phyloP scores from a whole-genome alignment of 371 early-diverging fungal genomes.

The Mortierella sp. region DNA sequence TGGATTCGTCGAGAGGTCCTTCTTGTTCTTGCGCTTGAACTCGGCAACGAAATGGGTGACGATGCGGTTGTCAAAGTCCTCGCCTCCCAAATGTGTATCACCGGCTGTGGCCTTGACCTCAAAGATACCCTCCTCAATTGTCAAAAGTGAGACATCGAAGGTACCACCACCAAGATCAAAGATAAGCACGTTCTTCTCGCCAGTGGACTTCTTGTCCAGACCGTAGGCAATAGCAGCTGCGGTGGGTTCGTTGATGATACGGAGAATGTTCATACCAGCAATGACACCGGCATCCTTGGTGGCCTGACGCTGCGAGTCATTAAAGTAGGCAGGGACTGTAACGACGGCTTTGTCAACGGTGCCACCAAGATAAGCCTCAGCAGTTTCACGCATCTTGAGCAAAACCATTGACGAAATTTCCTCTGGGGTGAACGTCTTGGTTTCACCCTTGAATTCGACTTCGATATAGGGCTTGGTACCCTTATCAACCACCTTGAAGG shows the following conservation, averaged over 20 bases:
- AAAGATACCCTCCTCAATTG: slow-evolving; percentile 94
- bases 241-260: slow-evolving; percentile 98
- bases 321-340: slow-evolving; percentile 98
- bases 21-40: slow-evolving; percentile 94
- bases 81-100: slow-evolving; percentile 99
- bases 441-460: slow-evolving; percentile 89
- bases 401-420: slow-evolving; percentile 97
- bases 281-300: slow-evolving; percentile 98
- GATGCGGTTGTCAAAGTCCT: slow-evolving; percentile 93
- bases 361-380: slow-evolving; percentile 94
- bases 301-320: slow-evolving; percentile 97
- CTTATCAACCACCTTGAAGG: slow-evolving; percentile 87
- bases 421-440: slow-evolving; percentile 93
- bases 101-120: slow-evolving; percentile 97
- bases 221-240: slow-evolving; percentile 99
- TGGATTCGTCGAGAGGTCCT: slow-evolving; percentile 87
- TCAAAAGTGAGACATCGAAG: slow-evolving; percentile 95
- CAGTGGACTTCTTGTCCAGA: slow-evolving; percentile 82
- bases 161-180: slow-evolving; percentile 99
- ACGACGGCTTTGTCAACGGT: slow-evolving; percentile 93
- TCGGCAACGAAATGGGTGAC: slow-evolving; percentile 88
- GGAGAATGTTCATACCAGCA: slow-evolving; percentile 93
- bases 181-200: slow-evolving; percentile 92
- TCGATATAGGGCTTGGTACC: slow-evolving; percentile 85
- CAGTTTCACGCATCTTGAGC: slow-evolving; percentile 96